Conservation (phyloP, 2,329 filamentous ascomycete species). For the Berkeleyomyces basicola region DNA sequence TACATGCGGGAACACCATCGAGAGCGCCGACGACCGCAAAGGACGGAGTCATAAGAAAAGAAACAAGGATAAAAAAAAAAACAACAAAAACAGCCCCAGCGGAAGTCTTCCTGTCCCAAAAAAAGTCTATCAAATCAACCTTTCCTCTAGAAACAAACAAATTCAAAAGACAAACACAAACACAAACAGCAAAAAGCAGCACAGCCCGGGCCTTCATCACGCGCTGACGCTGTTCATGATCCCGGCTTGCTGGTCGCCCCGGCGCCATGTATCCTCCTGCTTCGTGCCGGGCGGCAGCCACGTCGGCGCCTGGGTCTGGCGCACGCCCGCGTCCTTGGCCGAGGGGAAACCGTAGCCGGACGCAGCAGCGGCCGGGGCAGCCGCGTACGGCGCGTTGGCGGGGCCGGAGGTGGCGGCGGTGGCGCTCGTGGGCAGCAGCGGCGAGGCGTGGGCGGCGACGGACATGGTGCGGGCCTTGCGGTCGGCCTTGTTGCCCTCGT, state of each 20-base stretch:
- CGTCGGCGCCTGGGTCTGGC: slow-evolving; percentile 16
- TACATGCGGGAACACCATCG: background rate
- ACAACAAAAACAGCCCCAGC: background rate
- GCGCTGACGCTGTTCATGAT: slow-evolving; percentile 17
- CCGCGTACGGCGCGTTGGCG: background rate
- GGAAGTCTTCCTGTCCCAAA: background rate
- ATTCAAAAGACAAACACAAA: slow-evolving; percentile 17
- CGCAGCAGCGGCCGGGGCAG: background rate
- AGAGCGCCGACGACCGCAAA: background rate
- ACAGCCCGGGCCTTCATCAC: slow-evolving; percentile 12
- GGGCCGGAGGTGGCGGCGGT: background rate
- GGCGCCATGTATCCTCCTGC: slow-evolving; percentile 68
- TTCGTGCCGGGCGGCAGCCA: slow-evolving; percentile 69
- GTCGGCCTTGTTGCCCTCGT: slow-evolving; percentile 74
- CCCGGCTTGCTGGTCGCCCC: slow-evolving; percentile 19
- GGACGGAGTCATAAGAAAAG: background rate
- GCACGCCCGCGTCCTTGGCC: background rate
- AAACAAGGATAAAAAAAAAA: background rate
- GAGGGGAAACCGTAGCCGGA: slow-evolving; percentile 6
- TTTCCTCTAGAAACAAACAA: slow-evolving; percentile 1
- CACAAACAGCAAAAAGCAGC: slow-evolving; percentile 22
- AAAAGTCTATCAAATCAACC: slow-evolving; percentile 1
- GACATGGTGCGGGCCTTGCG: slow-evolving; percentile 55
- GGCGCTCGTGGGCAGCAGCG: slow-evolving; percentile 46
- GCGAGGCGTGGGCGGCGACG: slow-evolving; percentile 20